Base-by-base conservation (phyloP, 2,329 filamentous ascomycete genomes). In the Xylariaceae sp. region DNA sequence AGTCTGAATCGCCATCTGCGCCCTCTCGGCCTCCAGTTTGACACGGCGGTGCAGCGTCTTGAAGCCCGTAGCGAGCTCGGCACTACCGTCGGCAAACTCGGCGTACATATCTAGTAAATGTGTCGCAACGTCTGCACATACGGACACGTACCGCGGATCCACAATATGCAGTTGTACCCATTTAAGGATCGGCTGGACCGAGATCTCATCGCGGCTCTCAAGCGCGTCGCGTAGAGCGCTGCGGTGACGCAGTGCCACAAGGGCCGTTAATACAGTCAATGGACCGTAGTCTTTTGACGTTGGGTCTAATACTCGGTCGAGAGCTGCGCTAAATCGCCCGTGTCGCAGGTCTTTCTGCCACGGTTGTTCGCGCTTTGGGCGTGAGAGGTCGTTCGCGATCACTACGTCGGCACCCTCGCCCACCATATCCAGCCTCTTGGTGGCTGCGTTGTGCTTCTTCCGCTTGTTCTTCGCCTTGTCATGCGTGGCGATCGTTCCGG, bases 371-470 rank as follows among this genome's bases (percentile, higher is more conserved):
- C 80, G 79, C 43, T 77, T 60, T 37, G 67, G 52, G 7, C 62
- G 52, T 37, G 57, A 57, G 30, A 71, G 75, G 33, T 89, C 85
- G 63, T 90, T 87, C 35, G 93, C 89, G 64, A 97, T 92, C 63
- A 96, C 83, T 48, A 97, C 92, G 68, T 97, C 92, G 20, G 87
- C 89, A 37, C 86, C 88, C 71, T 96, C 91, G 60, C 91, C 92
- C 16, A 88, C 81, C 66, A 92, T 88, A 67, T 97, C 91, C 55
- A 92, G 86, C n/a, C 76, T 72, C 61, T 76, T 75, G 16, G 72
- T 70, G 23, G 75, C 72, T n/a, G 73, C 72, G 44, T 72, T 71
- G 26, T 73, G 72, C 50, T 76, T 77, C 76, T 91, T 89, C 67
- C 88, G 84, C 73, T 88, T 89, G 52, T 82, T 83, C 60, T 84